Conservation (phyloP, 2,329 filamentous ascomycete species). For the Xylariomycetidae sp. region DNA sequence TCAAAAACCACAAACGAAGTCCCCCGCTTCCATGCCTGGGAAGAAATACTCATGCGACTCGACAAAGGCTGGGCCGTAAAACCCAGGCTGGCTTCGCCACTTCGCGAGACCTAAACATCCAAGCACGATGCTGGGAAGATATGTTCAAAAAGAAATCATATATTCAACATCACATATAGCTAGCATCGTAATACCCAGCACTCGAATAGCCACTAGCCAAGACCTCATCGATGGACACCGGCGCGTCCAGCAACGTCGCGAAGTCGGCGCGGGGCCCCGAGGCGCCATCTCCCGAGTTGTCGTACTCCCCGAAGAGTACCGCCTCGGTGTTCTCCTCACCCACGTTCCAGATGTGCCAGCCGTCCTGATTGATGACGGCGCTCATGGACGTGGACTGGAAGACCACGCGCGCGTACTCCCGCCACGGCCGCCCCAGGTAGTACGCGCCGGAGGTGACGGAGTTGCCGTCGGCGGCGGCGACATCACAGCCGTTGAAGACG, state of each 20-base stretch:
- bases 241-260: slow-evolving; percentile 27
- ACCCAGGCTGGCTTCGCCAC: no score
- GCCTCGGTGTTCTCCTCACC: slow-evolving; percentile 42
- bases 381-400: slow-evolving; percentile 46
- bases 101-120: no score
- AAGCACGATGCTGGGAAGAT: no score
- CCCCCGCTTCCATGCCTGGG: no score
- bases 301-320: slow-evolving; percentile 55
- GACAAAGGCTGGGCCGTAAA: no score
- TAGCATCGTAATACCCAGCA: slow-evolving; percentile 15
- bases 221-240: slow-evolving; percentile 28
- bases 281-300: slow-evolving; percentile 53
- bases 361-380: slow-evolving; percentile 51
- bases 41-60: no score
- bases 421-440: slow-evolving; percentile 46
- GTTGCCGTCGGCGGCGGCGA: slow-evolving; percentile 28
- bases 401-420: slow-evolving; percentile 39
- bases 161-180: slow-evolving; percentile 9
- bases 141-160: no score
- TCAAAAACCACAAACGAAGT: no score
- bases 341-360: slow-evolving; percentile 52
- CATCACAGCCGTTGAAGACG: slow-evolving; percentile 5
- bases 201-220: slow-evolving; percentile 13
- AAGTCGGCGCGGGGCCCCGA: slow-evolving; percentile 46
- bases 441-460: slow-evolving; percentile 33